Conservation (phyloP, 441 rosid species). For the Metrosideros polymorpha region DNA sequence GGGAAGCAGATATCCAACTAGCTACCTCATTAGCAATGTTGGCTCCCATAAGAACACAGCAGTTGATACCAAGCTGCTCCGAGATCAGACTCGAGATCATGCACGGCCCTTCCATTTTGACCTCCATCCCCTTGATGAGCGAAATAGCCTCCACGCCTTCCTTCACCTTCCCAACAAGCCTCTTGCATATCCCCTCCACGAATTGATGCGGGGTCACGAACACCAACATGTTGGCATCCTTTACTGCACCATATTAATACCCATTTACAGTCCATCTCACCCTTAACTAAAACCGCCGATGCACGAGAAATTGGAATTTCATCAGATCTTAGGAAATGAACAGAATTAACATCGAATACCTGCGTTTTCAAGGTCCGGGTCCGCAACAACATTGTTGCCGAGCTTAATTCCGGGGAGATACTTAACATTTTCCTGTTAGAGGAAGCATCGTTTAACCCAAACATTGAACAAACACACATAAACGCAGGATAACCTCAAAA, state of each 20-base stretch:
- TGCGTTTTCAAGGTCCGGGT: conserved; percentile 77
- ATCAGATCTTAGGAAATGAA: neutral
- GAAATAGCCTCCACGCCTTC: conserved; percentile 74
- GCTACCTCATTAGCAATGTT: conserved; percentile 93
- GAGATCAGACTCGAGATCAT: conserved; percentile 89
- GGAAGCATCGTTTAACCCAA: neutral
- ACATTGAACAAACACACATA: neutral
- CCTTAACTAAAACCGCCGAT: neutral
- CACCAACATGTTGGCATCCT: conserved; percentile 84
- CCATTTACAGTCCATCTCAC: neutral
- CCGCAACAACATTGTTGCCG: conserved; percentile 80
- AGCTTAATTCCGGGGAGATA: conserved; percentile 90
- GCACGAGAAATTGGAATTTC: neutral
- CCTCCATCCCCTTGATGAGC: conserved; percentile 94
- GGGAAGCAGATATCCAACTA: neutral
- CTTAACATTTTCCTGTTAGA: conserved; percentile 69
- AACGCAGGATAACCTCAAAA: neutral
- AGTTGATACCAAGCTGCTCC: conserved; percentile 56
- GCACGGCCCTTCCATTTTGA: conserved; percentile 87
- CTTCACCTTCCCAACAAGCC: conserved; percentile 57
- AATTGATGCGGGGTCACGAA: conserved; percentile 96
- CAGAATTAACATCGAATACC: conserved; percentile 29
- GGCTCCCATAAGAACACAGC: conserved; percentile 95
- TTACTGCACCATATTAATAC: conserved; percentile 38
- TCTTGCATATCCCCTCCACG: conserved; percentile 85